Evolutionary conservation across 768 basidiomycete genomes (phyloP).

Genomic region (Tulasnella sp.): DNA sequence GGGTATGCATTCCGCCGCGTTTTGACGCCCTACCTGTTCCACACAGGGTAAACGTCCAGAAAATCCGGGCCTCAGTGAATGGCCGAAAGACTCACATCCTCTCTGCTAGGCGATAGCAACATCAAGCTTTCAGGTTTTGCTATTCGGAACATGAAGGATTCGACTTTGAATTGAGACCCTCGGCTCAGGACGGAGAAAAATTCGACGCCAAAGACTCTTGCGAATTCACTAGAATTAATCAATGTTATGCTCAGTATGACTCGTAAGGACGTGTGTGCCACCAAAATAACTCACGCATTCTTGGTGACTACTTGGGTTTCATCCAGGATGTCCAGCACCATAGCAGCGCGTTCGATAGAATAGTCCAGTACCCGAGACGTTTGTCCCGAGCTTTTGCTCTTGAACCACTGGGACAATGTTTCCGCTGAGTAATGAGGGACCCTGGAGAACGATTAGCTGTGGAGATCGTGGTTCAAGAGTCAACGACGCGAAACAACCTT

Average conservation of each 20-base stretch:
- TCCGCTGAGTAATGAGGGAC: slow-evolving; percentile 62
- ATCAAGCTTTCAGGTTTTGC: slow-evolving; percentile 93
- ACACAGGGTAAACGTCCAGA: neutral
- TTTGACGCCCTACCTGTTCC: slow-evolving; percentile 82
- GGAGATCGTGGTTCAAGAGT: neutral
- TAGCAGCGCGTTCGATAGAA: slow-evolving; percentile 52
- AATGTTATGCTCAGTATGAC: neutral
- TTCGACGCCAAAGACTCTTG: slow-evolving; percentile 94
- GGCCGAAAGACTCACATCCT: slow-evolving; percentile 50
- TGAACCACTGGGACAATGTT: slow-evolving; percentile 63
- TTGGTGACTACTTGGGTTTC: slow-evolving; percentile 76
- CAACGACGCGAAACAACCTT: slow-evolving; percentile 45
- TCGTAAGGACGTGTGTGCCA: neutral
- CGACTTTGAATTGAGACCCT: slow-evolving; percentile 97
- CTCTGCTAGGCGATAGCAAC: slow-evolving; percentile 79
- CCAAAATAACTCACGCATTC: slow-evolving; percentile 59
- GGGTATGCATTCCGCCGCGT: slow-evolving; percentile 75
- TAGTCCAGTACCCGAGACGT: slow-evolving; percentile 51
- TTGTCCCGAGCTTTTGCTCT: slow-evolving; percentile 50
- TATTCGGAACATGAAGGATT: slow-evolving; percentile 96
- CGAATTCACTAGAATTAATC: slow-evolving; percentile 71
- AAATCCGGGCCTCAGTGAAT: neutral
- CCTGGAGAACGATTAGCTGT: slow-evolving; percentile 35
- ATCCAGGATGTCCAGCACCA: slow-evolving; percentile 74
- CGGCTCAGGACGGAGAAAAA: slow-evolving; percentile 91